These are phyloP conservation scores for Auricularia cornea DNA, from an alignment of 768 basidiomycete species.

Conservation along the genomic window DNA sequence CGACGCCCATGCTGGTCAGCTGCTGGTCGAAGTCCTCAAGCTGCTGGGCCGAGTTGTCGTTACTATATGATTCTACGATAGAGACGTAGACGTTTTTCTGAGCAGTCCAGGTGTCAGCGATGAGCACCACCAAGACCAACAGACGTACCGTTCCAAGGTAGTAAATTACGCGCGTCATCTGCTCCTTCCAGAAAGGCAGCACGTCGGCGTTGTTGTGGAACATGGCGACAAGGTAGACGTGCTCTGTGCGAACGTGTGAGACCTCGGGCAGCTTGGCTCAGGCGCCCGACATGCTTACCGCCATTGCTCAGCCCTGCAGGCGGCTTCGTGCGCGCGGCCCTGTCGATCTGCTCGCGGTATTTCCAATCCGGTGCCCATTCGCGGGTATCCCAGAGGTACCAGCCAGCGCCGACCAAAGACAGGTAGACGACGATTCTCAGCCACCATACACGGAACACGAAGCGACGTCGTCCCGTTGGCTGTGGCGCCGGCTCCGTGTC, in stretches of 20 bases:
- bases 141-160: constrained; percentile 26
- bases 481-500: background rate
- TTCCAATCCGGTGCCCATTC: background rate
- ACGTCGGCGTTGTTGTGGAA: constrained; percentile 32
- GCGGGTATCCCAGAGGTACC: background rate
- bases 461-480: background rate
- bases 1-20: constrained; percentile 19
- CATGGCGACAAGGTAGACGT: constrained; percentile 33
- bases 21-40: constrained; percentile 20
- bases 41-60: constrained; percentile 24
- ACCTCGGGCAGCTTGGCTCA: background rate
- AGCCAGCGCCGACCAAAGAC: background rate
- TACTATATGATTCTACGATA: constrained; percentile 32
- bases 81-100: constrained; percentile 35
- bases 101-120: background rate
- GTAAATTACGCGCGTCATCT: constrained; percentile 26
- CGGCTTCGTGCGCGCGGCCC: background rate
- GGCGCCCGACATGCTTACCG: background rate
- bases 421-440: background rate
- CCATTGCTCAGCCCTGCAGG: background rate
- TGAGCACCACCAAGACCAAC: background rate
- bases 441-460: background rate
- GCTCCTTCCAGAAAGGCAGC: constrained; percentile 31
- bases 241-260: constrained; percentile 11
- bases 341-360: background rate